These are phyloP conservation scores for Fraxinus nigra DNA, from an alignment of 305 asterid species.

Conservation along the genomic window DNA sequence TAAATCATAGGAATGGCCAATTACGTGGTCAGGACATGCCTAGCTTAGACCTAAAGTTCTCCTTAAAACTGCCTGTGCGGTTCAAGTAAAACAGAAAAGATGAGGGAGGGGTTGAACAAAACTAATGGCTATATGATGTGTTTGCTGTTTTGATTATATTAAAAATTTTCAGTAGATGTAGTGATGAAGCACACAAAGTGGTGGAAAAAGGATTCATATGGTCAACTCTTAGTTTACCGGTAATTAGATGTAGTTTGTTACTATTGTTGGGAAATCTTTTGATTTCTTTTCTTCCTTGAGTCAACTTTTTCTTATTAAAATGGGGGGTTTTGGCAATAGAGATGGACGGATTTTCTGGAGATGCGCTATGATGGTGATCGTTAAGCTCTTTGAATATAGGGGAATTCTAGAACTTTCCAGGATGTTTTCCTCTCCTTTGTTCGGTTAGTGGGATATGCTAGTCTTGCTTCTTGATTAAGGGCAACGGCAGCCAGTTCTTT, in stretches of 20 bases:
- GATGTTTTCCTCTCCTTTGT: neutral
- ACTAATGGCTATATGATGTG: neutral
- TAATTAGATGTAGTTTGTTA: neutral
- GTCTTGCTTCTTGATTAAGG: neutral
- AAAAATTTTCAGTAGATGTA: neutral
- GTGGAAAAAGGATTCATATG: neutral
- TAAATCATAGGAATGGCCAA: too few relatives aligned
- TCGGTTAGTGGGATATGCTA: neutral
- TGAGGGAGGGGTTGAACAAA: neutral
- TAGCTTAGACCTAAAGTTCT: neutral
- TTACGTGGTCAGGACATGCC: too few relatives aligned
- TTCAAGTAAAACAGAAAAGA: neutral
- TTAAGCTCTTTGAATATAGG: neutral
- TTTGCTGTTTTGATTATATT: neutral
- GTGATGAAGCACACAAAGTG: neutral
- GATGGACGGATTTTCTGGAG: neutral
- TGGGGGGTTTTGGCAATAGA: neutral
- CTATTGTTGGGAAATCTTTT: neutral
- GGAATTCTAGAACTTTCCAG: neutral
- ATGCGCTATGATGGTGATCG: neutral
- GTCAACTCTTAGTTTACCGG: neutral
- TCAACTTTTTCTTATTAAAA: neutral
- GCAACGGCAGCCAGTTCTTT: neutral
- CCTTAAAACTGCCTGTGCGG: neutral
- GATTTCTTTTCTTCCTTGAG: neutral